Percentiles rank a stretch among this genome's conserved stretches.
phyloP scores from a whole-genome alignment of 2,329 filamentous ascomycete species.

The Nothopassalora personata region DNA sequence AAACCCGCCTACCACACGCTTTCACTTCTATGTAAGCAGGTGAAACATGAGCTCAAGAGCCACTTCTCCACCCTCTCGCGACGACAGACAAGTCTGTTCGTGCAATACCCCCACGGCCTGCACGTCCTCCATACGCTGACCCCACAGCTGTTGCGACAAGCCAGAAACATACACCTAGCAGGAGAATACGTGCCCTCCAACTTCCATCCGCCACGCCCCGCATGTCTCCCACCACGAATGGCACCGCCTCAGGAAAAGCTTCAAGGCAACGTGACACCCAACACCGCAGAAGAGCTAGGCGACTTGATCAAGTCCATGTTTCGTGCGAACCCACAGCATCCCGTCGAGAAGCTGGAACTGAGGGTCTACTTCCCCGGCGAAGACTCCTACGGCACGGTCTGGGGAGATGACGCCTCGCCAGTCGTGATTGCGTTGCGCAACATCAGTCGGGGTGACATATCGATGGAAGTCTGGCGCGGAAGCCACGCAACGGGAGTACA shows the following conservation, averaged over 20 bases:
- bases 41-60: conserved; percentile 34
- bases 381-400: conserved; percentile 35
- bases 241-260: conserved; percentile 6
- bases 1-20: conserved; percentile 17
- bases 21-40: conserved; percentile 28
- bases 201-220: conserved; percentile 18
- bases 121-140: conserved; percentile 36
- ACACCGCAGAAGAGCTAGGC: conserved; percentile 30
- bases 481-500: conserved; percentile 30
- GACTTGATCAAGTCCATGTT: conserved; percentile 33
- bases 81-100: conserved; percentile 36
- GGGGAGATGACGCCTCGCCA: conserved; percentile 36
- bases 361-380: conserved; percentile 39
- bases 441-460: conserved; percentile 36
- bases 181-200: conserved; percentile 32
- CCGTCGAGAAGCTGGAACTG: conserved; percentile 33
- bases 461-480: conserved; percentile 33
- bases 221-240: conserved; percentile 9
- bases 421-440: conserved; percentile 35
- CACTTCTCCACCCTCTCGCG: conserved; percentile 30
- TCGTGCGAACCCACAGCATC: conserved; percentile 19
- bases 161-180: conserved; percentile 37
- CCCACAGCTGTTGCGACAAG: conserved; percentile 38
- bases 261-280: conserved; percentile 18
- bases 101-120: conserved; percentile 39